Conservation (phyloP, 1,139 yeast genomes). For the Nakaseomyces sp. region DNA sequence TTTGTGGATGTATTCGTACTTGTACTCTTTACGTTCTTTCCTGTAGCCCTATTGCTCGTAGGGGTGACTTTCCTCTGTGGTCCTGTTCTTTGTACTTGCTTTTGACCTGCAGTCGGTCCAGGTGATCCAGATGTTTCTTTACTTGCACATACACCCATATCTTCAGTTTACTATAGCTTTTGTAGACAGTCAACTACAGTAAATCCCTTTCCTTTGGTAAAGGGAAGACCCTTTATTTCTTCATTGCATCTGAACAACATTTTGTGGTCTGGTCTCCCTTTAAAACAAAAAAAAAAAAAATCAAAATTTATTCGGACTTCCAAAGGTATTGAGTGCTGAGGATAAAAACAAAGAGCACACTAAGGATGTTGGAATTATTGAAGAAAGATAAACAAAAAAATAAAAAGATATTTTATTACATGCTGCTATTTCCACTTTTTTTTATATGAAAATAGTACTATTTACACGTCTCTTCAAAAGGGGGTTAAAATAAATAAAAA, state of each 20-base stretch:
- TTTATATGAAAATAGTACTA: not conserved
- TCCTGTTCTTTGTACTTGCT: conserved; percentile 4
- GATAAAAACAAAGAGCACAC: no score
- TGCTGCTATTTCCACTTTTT: not conserved
- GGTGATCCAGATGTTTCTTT: conserved; percentile 11
- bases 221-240: no score
- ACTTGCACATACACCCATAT: conserved; percentile 28
- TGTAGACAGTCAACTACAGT: not conserved
- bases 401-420: not conserved
- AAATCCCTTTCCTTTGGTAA: no score
- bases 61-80: conserved; percentile 6
- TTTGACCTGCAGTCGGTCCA: not conserved
- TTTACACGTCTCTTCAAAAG: not conserved
- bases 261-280: no score
- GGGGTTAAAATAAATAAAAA: no score
- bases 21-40: no score
- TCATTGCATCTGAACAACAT: no score
- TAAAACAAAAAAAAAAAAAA: not conserved
- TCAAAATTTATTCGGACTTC: not conserved
- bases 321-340: no score
- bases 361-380: no score
- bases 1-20: not conserved
- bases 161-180: no score
- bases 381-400: not conserved
- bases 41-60: not conserved